Evolutionary conservation across 202 grass and related monocot species (phyloP).

Genomic region (Schoenoplectus triqueter): DNA sequence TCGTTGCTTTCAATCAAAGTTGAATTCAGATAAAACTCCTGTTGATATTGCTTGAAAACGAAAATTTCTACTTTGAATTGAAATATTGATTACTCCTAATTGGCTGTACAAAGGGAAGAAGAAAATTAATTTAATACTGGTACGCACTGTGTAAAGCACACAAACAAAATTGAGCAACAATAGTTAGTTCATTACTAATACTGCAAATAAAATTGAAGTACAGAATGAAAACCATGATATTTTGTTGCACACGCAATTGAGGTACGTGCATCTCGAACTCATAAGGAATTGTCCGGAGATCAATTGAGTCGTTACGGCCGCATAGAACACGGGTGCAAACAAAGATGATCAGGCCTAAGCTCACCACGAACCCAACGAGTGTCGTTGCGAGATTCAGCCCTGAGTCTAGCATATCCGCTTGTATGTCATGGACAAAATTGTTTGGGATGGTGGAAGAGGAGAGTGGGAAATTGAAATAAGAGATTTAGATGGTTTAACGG

Average conservation of each 20-base stretch:
- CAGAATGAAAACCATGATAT: slow-evolving; percentile 12
- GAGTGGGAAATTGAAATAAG: not conserved
- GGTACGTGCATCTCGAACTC: slow-evolving; percentile 35
- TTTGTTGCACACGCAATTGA: slow-evolving; percentile 19
- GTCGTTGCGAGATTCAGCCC: slow-evolving; percentile 35
- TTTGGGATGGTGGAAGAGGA: not conserved
- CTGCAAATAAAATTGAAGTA: not conserved
- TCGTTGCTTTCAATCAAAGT: not conserved
- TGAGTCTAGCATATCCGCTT: slow-evolving; percentile 28
- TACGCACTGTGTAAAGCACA: not conserved
- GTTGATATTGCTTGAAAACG: not conserved
- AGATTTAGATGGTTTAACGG: slow-evolving; percentile 33
- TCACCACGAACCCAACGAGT: slow-evolving; percentile 30
- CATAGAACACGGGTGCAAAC: slow-evolving; percentile 33
- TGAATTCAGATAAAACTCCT: not conserved
- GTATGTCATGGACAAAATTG: slow-evolving; percentile 31
- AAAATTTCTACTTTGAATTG: not conserved
- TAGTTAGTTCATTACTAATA: not conserved
- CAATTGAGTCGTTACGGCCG: not conserved
- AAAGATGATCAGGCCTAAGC: slow-evolving; percentile 37
- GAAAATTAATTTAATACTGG: not conserved
- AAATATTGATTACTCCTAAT: not conserved
- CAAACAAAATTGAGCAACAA: not conserved
- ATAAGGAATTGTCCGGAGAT: slow-evolving; percentile 15
- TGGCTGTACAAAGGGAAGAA: not conserved